These are phyloP conservation scores for Saturnispora besseyi DNA, from an alignment of 805 yeast genomes.

Conservation along the genomic window DNA sequence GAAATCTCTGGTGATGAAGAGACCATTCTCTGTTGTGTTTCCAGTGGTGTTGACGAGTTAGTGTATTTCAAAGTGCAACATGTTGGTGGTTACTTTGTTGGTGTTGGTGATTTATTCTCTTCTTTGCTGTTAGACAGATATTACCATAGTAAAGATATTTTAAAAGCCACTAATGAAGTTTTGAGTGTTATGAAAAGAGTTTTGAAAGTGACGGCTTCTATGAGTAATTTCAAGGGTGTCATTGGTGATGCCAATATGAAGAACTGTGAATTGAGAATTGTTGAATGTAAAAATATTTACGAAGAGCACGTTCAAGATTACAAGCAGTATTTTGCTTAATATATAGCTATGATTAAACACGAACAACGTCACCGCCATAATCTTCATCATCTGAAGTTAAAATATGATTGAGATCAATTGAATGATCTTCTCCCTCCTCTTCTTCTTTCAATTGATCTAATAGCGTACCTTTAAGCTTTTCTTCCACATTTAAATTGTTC, in stretches of 20 bases:
- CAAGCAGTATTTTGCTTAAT: background rate
- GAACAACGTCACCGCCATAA: constrained; percentile 20
- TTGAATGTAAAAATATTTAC: constrained; percentile 44
- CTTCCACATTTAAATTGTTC: constrained; percentile 6
- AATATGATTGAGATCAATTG: background rate
- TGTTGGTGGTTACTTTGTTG: constrained; percentile 79
- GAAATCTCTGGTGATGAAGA: constrained; percentile 12
- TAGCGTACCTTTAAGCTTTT: constrained; percentile 6
- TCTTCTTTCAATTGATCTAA: constrained; percentile 11
- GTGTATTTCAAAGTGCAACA: constrained; percentile 43
- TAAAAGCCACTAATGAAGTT: constrained; percentile 42
- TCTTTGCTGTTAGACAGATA: constrained; percentile 66
- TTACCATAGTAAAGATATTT: constrained; percentile 23
- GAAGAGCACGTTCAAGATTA: constrained; percentile 1
- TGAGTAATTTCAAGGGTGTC: constrained; percentile 34
- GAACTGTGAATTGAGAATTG: constrained; percentile 60
- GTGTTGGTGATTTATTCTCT: constrained; percentile 89
- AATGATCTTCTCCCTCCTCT: constrained; percentile 8
- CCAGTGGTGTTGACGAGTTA: constrained; percentile 23
- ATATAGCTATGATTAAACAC: constrained; percentile 1
- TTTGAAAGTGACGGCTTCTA: constrained; percentile 36
- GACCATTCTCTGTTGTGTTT: constrained; percentile 37
- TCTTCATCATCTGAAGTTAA: constrained; percentile 14
- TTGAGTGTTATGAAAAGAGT: constrained; percentile 47
- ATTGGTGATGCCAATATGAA: constrained; percentile 60